A percentile compares a stretch with the other conserved stretches of the same genome.
phyloP scores from a whole-genome alignment of 768 basidiomycete genomes.

The Rhizopogon sp. region DNA sequence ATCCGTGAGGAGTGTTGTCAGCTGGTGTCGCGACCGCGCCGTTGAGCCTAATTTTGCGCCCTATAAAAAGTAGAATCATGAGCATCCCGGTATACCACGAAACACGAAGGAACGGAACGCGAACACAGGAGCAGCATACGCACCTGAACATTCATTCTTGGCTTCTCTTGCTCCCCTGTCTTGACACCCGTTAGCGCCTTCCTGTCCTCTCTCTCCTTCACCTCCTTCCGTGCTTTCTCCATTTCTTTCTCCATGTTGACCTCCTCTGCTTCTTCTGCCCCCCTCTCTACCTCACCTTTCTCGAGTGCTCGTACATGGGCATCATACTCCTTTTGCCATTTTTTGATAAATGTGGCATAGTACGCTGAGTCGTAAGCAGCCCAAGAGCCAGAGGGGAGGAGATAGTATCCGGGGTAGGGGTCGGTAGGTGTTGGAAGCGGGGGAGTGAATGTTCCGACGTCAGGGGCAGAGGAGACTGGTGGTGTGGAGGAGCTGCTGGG shows the following conservation, averaged over 20 bases:
- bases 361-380: slow-evolving; percentile 67
- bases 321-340: slow-evolving; percentile 72
- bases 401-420: slow-evolving; percentile 84
- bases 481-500: slow-evolving; percentile 4
- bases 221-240: slow-evolving; percentile 70
- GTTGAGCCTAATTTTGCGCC: slow-evolving; percentile 67
- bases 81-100: neutral
- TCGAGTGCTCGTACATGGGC: slow-evolving; percentile 68
- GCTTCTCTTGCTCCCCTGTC: slow-evolving; percentile 43
- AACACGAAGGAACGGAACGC: no score
- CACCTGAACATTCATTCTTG: slow-evolving; percentile 82
- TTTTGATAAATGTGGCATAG: slow-evolving; percentile 61
- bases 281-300: slow-evolving; percentile 56
- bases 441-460: slow-evolving; percentile 58
- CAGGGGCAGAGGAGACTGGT: slow-evolving; percentile 61
- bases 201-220: slow-evolving; percentile 70
- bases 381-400: slow-evolving; percentile 77
- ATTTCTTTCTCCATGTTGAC: slow-evolving; percentile 70
- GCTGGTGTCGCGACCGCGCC: slow-evolving; percentile 71
- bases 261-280: slow-evolving; percentile 41
- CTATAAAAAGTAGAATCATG: slow-evolving; percentile 25
- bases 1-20: slow-evolving; percentile 75
- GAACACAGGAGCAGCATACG: slow-evolving; percentile 17
- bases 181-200: slow-evolving; percentile 70
- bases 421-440: slow-evolving; percentile 74